These are phyloP conservation scores for Rhodotorula babjevae DNA, from an alignment of 768 basidiomycete species.

Conservation along the genomic window DNA sequence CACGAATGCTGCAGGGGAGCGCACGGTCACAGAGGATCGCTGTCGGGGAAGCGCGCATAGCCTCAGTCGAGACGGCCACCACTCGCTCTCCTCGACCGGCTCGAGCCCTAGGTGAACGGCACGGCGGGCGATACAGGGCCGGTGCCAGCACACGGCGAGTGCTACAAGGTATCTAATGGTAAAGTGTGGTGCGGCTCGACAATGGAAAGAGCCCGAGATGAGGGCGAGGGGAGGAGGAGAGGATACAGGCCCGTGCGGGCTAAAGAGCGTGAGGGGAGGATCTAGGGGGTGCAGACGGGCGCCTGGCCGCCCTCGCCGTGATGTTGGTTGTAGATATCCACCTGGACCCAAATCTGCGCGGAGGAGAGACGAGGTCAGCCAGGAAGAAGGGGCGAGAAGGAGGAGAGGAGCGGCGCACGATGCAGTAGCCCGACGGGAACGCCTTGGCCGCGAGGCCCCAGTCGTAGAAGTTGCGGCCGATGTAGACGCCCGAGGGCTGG, in stretches of 20 bases:
- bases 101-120: too few species aligned
- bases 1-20: too few species aligned
- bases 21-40: too few species aligned
- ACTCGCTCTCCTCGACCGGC: too few species aligned
- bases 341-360: conserved; percentile 5
- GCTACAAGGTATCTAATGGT: background rate
- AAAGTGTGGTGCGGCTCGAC: background rate
- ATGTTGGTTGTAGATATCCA: conserved; percentile 11
- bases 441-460: background rate
- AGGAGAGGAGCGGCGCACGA: background rate
- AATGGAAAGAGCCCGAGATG: background rate
- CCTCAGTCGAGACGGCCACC: too few species aligned
- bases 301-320: conserved; percentile 18
- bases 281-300: conserved; percentile 3
- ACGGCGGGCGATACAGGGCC: too few species aligned
- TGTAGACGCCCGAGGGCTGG: conserved; percentile 17
- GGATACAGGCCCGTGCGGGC: too few species aligned
- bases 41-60: too few species aligned
- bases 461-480: conserved; percentile 11
- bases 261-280: background rate
- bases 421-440: conserved; percentile 4
- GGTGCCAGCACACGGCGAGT: too few species aligned
- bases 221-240: background rate
- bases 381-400: too few species aligned
- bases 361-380: background rate